Evolutionary conservation across 192 early-diverging fungal species (phyloP).

Genomic region (Rhizoclosmatium sp.): DNA sequence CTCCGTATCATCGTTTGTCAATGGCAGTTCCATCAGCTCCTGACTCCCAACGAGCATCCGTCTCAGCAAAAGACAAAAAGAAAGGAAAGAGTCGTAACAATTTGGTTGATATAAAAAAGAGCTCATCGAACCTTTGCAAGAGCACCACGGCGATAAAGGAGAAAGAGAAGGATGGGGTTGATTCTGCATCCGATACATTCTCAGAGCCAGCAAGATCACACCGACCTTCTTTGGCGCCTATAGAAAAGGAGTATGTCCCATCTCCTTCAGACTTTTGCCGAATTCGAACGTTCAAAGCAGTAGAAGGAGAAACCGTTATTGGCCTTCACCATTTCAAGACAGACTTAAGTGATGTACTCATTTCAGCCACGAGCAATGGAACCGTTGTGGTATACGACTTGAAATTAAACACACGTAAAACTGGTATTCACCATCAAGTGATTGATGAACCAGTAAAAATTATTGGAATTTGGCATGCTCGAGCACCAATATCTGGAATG

Average conservation of each 20-base stretch:
- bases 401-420: not conserved
- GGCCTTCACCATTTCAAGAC: constrained; percentile 23
- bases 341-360: not conserved
- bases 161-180: too few species aligned
- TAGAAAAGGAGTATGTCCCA: not conserved
- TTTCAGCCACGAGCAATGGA: constrained; percentile 18
- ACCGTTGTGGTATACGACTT: constrained; percentile 24
- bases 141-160: too few species aligned
- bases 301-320: constrained; percentile 15
- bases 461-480: constrained; percentile 31
- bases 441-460: constrained; percentile 2
- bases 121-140: too few species aligned
- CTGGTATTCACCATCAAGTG: not conserved
- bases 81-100: too few species aligned
- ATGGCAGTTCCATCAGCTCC: not conserved
- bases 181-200: too few species aligned
- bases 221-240: not conserved
- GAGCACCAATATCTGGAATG: constrained; percentile 20
- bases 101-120: too few species aligned
- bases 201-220: too few species aligned
- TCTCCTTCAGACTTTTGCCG: constrained; percentile 25
- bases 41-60: too few species aligned
- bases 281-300: not conserved
- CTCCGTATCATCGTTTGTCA: not conserved
- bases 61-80: too few species aligned